Evolutionary conservation across 805 yeast genomes (phyloP).

Genomic region (Lachancea cidri): DNA sequence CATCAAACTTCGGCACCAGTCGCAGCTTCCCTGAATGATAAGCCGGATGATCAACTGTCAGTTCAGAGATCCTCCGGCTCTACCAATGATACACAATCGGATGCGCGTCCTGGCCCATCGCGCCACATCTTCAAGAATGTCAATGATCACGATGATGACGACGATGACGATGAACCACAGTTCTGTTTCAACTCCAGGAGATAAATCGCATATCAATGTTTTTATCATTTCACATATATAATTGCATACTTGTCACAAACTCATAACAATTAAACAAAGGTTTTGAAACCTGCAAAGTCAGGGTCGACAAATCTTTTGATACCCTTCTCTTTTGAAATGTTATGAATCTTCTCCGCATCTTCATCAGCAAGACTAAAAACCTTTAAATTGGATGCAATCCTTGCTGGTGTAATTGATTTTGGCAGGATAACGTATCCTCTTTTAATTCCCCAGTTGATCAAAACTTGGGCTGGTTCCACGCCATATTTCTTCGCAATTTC

Average conservation of each 20-base stretch:
- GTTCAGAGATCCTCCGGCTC: too few relatives aligned
- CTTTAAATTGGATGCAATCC: slow-evolving; percentile 38
- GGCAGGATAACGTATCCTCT: slow-evolving; percentile 53
- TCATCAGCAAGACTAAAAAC: slow-evolving; percentile 32
- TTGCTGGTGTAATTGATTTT: slow-evolving; percentile 41
- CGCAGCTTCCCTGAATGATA: background rate
- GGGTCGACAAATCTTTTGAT: slow-evolving; percentile 29
- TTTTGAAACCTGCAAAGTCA: slow-evolving; percentile 23
- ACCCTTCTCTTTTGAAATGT: slow-evolving; percentile 25
- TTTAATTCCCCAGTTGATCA: slow-evolving; percentile 54
- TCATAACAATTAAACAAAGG: background rate
- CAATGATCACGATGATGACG: slow-evolving; percentile 25
- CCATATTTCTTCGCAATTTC: slow-evolving; percentile 40
- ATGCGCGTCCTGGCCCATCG: slow-evolving; percentile 7
- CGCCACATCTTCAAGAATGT: too few relatives aligned
- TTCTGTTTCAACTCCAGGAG: slow-evolving; percentile 32
- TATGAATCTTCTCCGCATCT: slow-evolving; percentile 31
- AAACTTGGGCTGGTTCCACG: slow-evolving; percentile 44
- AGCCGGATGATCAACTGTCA: too few relatives aligned
- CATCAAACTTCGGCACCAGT: background rate
- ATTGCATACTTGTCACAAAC: background rate
- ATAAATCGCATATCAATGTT: background rate
- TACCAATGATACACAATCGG: too few relatives aligned
- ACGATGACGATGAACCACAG: slow-evolving; percentile 33
- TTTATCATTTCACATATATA: background rate